phyloP scores from a whole-genome alignment of 148 eudicot genomes.

The Camellia japonica region DNA sequence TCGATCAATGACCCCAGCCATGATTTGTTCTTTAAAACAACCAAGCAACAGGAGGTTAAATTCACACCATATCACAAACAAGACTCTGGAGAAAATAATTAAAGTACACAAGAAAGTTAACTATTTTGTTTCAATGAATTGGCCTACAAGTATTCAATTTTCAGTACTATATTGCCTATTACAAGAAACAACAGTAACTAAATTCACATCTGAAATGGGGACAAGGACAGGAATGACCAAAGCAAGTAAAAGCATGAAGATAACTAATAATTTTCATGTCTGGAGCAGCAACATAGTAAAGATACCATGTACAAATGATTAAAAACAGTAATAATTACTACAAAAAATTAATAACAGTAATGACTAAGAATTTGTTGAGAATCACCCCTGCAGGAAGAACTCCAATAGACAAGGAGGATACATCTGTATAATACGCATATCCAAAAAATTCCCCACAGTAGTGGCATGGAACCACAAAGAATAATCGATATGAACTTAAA shows the following conservation, averaged over 20 bases:
- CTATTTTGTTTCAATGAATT: neutral
- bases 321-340: neutral
- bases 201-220: no score
- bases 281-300: neutral
- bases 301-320: neutral
- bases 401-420: neutral
- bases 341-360: neutral
- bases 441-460: neutral
- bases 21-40: constrained; percentile 66
- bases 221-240: neutral
- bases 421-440: neutral
- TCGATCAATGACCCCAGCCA: constrained; percentile 92
- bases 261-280: neutral
- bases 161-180: neutral
- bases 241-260: neutral
- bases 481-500: neutral
- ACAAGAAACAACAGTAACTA: neutral
- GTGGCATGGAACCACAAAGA: neutral
- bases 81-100: neutral
- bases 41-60: constrained; percentile 15
- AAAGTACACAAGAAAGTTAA: neutral
- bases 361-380: neutral
- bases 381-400: no score
- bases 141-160: neutral
- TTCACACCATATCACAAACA: constrained; percentile 1